phyloP scores from a whole-genome alignment of 352 stramenopile species.

The Phytophthora sojae region DNA sequence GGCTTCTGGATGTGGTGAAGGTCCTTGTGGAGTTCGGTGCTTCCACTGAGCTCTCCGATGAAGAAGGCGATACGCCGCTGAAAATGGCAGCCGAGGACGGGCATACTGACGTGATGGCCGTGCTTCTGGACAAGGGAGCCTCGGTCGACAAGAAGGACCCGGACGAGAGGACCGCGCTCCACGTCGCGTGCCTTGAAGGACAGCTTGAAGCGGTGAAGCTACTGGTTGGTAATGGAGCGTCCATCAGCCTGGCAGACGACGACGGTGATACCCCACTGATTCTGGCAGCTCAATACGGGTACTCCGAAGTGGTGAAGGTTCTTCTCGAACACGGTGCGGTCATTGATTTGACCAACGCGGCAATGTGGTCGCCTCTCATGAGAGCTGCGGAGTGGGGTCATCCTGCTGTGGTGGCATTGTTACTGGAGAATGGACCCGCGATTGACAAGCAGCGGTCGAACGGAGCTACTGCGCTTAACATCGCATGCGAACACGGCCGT shows the following conservation, averaged over 20 bases:
- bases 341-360: background rate
- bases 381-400: background rate
- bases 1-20: slow-evolving; percentile 2
- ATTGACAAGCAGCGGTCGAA: background rate
- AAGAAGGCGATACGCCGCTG: slow-evolving; percentile 6
- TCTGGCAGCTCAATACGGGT: background rate
- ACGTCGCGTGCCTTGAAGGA: background rate
- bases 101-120: background rate
- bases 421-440: background rate
- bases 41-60: background rate
- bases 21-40: slow-evolving; percentile 2
- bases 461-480: slow-evolving; percentile 6
- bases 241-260: background rate
- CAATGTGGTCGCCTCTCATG: background rate
- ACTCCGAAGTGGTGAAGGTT: background rate
- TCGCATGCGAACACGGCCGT: slow-evolving; percentile 7
- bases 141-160: background rate
- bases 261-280: background rate
- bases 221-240: background rate
- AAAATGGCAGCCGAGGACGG: slow-evolving; percentile 3
- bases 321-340: background rate
- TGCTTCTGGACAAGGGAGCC: background rate
- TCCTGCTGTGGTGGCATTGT: background rate
- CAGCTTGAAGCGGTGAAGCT: background rate
- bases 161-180: background rate